A percentile compares a stretch with the other conserved stretches of the same genome.
phyloP scores from a whole-genome alignment of 164 flowering plant species.

The Liquidambar formosana region DNA sequence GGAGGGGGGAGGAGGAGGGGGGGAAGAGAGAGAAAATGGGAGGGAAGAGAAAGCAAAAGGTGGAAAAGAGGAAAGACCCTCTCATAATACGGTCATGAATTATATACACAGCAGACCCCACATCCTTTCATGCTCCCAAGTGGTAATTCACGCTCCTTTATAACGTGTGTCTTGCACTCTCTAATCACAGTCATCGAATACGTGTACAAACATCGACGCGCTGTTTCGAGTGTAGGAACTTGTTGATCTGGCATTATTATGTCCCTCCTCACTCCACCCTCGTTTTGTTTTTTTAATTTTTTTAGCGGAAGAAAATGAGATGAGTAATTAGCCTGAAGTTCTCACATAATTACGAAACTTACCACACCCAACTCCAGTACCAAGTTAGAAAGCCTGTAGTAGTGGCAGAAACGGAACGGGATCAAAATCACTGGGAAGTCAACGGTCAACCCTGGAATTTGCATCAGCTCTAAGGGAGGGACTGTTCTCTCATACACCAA shows the following conservation, averaged over 20 bases:
- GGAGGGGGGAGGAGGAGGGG: conserved; percentile 5
- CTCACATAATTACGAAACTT: conserved; percentile 2
- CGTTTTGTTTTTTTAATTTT: conserved; percentile 15
- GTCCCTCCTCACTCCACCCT: conserved; percentile 19
- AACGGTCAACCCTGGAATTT: conserved; percentile 18
- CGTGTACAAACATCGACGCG: conserved; percentile 5
- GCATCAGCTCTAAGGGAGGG: too few relatives aligned
- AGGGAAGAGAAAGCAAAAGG: conserved; percentile 27
- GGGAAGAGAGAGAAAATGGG: conserved; percentile 17
- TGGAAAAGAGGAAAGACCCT: conserved; percentile 29
- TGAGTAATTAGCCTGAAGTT: not conserved
- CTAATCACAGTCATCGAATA: too few relatives aligned
- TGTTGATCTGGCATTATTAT: conserved; percentile 20
- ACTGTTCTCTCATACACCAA: too few relatives aligned
- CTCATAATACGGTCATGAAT: conserved; percentile 40
- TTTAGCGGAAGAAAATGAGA: not conserved
- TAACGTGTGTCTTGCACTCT: not conserved
- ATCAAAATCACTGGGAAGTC: conserved; percentile 18
- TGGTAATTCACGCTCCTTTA: not conserved
- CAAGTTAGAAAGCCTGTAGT: not conserved
- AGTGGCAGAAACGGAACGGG: conserved; percentile 38
- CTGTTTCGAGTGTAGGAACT: conserved; percentile 15
- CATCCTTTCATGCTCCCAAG: conserved; percentile 4
- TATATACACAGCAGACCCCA: conserved; percentile 33
- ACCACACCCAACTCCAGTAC: not conserved